Evolutionary conservation across 139 green algal genomes (phyloP), one percentile per base, ranked within the genome.

Genomic region (Coccomyxa sp.): DNA sequence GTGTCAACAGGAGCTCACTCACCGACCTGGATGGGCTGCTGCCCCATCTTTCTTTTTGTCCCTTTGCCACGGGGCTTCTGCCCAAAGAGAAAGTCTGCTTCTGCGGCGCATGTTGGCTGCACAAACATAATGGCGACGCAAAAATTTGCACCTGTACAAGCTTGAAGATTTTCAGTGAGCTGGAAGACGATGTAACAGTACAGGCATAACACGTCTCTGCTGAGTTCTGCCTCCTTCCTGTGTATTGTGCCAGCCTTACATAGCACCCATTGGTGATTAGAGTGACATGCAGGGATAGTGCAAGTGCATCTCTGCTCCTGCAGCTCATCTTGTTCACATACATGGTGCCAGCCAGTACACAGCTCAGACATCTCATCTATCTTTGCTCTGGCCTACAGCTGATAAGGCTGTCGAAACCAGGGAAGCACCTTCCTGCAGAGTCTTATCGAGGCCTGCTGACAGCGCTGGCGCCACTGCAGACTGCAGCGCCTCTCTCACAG

Each of bases 61-160:
- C 36, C 24, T 31, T 39, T 29, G 18, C 55, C 22, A 12, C 55
- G 18, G 55, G 18, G 16, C 44, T 31, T 39, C 6, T 22, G 8
- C 1, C 75, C 75, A 36, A 54, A 80, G 38, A 80, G 64, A 29
- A 75, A 68, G 76, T 80, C 76, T n/a, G 69, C 7, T 39, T 80
- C 76, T 7, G 27, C 12, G 18, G 44, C 69, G 0, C 38, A 44
- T 8, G 54, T 39, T 10, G 39, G 27, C n/a, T 80, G 76, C 39
- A 74, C 34, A 31, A 69, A 80, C 38, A 31, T 44, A 39, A 80
- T 58, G 38, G 27, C 29, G 39, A 80, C 14, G 14, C n/a, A 24
- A 27, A 80, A 8, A 6, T 75, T 55, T 35, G 39, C 58, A 54
- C 35, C 55, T 64, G 50, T 8, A 40, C 8, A n/a, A n/a, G n/a